Percentiles rank a stretch among this genome's conserved stretches.
phyloP scores from a whole-genome alignment of 2,329 filamentous ascomycete species.

The Cercospora sp. region DNA sequence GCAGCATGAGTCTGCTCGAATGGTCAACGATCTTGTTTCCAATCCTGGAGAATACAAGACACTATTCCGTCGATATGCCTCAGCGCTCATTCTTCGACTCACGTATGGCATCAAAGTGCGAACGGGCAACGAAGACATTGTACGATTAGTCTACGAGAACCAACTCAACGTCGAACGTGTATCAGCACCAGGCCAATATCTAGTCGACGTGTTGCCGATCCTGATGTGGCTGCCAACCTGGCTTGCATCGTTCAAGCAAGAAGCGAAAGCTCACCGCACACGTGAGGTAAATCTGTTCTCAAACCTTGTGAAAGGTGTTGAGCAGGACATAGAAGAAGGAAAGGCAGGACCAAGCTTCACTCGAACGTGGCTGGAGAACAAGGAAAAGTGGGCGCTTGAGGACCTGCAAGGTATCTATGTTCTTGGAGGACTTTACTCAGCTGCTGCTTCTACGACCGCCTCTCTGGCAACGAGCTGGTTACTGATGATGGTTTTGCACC shows the following conservation, averaged over 20 bases:
- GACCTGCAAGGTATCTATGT: background rate
- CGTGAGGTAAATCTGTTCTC: background rate
- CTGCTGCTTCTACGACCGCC: background rate
- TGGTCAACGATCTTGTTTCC: background rate
- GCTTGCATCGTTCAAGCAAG: background rate
- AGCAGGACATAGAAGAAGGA: background rate
- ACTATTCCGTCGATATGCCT: background rate
- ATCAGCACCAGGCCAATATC: background rate
- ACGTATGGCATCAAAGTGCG: background rate
- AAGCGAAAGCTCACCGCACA: background rate
- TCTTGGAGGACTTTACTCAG: background rate
- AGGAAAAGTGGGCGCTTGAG: background rate
- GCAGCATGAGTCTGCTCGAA: background rate
- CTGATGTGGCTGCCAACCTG: background rate
- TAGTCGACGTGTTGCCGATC: background rate
- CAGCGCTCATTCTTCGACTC: background rate
- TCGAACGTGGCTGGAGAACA: background rate
- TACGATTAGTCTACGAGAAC: background rate
- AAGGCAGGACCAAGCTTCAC: background rate
- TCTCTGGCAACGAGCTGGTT: background rate
- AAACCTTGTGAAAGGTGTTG: background rate
- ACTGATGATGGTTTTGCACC: background rate
- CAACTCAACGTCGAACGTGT: background rate
- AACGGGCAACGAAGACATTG: background rate
- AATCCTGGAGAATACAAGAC: background rate